Percentiles rank a stretch among this genome's conserved stretches.
Evolutionary conservation across 2,329 filamentous ascomycete genomes (phyloP).

Genomic region (Ophiocordyceps unilateralis): DNA sequence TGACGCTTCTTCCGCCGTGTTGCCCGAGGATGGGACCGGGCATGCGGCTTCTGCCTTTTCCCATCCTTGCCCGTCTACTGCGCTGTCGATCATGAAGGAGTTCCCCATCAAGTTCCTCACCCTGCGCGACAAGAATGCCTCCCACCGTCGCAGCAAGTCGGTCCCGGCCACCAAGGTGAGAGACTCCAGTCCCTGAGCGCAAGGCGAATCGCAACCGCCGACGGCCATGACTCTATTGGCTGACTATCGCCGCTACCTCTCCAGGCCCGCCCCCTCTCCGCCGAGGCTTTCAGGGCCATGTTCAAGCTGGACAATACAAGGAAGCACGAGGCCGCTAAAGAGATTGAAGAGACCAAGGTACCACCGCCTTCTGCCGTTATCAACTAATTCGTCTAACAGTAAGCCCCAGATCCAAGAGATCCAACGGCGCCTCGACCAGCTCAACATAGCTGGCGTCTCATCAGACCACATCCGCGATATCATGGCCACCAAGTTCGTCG

Average conservation of each 20-base stretch:
- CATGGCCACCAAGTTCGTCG: constrained; percentile 44
- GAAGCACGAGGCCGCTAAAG: constrained; percentile 31
- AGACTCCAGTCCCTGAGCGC: too few species aligned
- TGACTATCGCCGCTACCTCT: neutral
- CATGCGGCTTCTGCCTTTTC: constrained; percentile 13
- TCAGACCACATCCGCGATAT: constrained; percentile 40
- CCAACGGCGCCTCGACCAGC: constrained; percentile 20
- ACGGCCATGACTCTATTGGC: neutral
- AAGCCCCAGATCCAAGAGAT: constrained; percentile 22
- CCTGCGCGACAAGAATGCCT: constrained; percentile 46
- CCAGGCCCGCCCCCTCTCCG: constrained; percentile 33
- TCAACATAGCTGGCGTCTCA: constrained; percentile 27
- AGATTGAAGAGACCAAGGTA: constrained; percentile 24
- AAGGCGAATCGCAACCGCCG: too few species aligned
- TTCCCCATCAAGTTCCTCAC: constrained; percentile 51
- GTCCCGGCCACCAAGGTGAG: constrained; percentile 27
- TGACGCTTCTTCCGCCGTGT: too few species aligned
- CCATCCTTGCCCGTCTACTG: constrained; percentile 6
- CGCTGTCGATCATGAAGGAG: constrained; percentile 36
- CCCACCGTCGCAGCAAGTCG: constrained; percentile 36
- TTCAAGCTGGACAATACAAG: constrained; percentile 45
- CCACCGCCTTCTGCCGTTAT: too few species aligned
- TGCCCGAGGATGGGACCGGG: constrained; percentile 14
- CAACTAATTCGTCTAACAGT: too few species aligned
- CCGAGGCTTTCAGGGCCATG: constrained; percentile 43